Evolutionary conservation across 176 grass and related monocot species (phyloP), one percentile per base, ranked within the genome.

Genomic region (Zoysia pacifica): DNA sequence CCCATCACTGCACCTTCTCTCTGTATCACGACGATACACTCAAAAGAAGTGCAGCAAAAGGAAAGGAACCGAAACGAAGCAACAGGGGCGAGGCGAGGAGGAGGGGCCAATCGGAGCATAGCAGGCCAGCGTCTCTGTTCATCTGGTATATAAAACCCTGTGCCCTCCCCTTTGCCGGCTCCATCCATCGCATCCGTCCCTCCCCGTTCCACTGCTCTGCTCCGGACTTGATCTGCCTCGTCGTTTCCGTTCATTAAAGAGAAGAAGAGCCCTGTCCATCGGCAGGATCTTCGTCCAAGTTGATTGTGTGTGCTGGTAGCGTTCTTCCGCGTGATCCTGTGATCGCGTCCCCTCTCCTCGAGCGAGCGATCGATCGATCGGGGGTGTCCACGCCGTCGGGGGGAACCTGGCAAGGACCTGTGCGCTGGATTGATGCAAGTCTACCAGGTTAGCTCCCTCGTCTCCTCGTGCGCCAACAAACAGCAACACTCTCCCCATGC

Each of bases 371-470:
- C 20, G 48, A 5, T 7, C 11, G 20, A 6, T 11, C 28, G 28
- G 28, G 64, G 40, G 65, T 49, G 66, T 6, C 16, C 16, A 43
- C 16, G 45, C 45, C 5, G 66, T n/a, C 3, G 45, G 14, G 55
- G 20, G 56, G 18, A 20, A 59, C 6, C 16, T 9, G 0, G 48
- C 2, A 18, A 72, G 79, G 79, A 73, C 38, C 65, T 83, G 88
- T 64, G 67, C 70, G 54, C 65, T 69, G 82, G 82, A 69, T 85
- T 87, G 82, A 86, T 83, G 76, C 82, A 82, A 77, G 63, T 86
- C 46, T 94, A 82, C 78, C 91, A 97, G 91, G 89, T 91, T 5
- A 36, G 59, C 59, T 18, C 72, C 62, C 9, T 4, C 39, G 13
- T 56, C 47, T 9, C 20, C 62, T 77, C 40, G 9, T 45, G 44